Conservation (phyloP, 768 basidiomycete species). For the Boletus pseudopeckii region DNA sequence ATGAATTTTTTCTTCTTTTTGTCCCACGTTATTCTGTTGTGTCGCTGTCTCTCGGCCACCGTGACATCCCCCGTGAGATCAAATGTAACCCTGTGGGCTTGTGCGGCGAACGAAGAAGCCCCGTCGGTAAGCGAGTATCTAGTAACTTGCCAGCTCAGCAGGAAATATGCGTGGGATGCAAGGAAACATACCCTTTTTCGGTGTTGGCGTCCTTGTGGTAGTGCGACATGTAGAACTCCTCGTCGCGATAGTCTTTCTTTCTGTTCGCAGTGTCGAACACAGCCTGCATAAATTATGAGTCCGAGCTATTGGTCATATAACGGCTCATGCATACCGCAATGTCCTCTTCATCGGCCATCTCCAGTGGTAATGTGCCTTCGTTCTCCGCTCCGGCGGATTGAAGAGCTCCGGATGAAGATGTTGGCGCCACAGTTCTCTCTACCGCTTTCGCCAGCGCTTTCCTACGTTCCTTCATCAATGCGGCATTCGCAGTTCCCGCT, state of each 20-base stretch:
- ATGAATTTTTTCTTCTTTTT: slow-evolving; percentile 95
- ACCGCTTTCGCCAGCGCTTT: slow-evolving; percentile 69
- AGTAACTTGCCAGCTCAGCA: slow-evolving; percentile 1
- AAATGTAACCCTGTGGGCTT: slow-evolving; percentile 76
- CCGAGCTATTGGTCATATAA: not conserved
- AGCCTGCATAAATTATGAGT: slow-evolving; percentile 40
- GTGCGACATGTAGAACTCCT: slow-evolving; percentile 90
- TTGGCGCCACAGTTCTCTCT: slow-evolving; percentile 40
- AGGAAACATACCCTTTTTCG: slow-evolving; percentile 78
- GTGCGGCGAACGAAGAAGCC: slow-evolving; percentile 78
- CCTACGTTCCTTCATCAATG: slow-evolving; percentile 85
- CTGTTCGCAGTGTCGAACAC: slow-evolving; percentile 59
- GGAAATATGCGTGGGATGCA: not conserved
- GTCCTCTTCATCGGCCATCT: slow-evolving; percentile 79
- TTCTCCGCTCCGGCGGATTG: slow-evolving; percentile 35
- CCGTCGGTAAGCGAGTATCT: slow-evolving; percentile 91
- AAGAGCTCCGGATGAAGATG: slow-evolving; percentile 26
- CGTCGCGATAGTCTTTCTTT: slow-evolving; percentile 60
- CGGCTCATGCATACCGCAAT: slow-evolving; percentile 51
- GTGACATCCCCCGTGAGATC: slow-evolving; percentile 77
- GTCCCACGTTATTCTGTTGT: slow-evolving; percentile 76
- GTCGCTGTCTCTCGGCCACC: slow-evolving; percentile 55
- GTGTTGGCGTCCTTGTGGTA: slow-evolving; percentile 82
- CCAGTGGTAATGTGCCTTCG: slow-evolving; percentile 37
- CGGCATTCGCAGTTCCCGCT: slow-evolving; percentile 51